Base-by-base conservation (phyloP, 2,329 filamentous ascomycete species). In the Mollisiaceae sp. region DNA sequence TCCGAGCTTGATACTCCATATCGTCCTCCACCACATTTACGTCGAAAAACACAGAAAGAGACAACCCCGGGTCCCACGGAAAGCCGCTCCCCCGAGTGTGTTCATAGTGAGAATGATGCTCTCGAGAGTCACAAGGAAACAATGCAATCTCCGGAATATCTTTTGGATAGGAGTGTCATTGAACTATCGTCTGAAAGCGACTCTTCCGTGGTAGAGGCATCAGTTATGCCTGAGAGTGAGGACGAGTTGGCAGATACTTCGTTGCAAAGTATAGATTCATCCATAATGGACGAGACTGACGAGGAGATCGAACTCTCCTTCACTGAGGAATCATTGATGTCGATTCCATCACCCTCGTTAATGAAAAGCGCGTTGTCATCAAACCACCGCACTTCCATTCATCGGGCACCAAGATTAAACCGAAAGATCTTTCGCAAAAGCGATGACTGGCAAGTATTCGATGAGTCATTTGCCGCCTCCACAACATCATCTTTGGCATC, bases 1-100 rank as follows among this genome's bases (percentile, higher is more conserved):
- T 58, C 55, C 4, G 69, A 71, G 14, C 59, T 60, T 56, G 69
- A 74, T 20, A 70, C 72, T 14, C 70, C 73, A 22, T 70, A 67
- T 22, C 66, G 59, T 54, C 66, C 67, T 62, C 56, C 65, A 32
- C 58, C 65, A 64, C 65, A 67, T 24, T 59, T 50, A 38, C 63
- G 65, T 14, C 62, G 50, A 36, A 65, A 22, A 22, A 24, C 61
- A 20, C 60, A 63, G 24, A 57, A 56, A 15, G 43, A 63, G 15
- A 11, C 45, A 57, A 54, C 43, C 14, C 60, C 47, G 12, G 32
- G 27, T 36, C 15, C 45, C 11, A 9, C 38, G 35, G 8, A 15
- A 8, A 54, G 22, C 27, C 22, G 43, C 27, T 57, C 58, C 12
- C n/a, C 36, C 18, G 27, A 41, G 8, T 45, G 43, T n/a, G 59